Conservation (phyloP, 2,329 filamentous ascomycete genomes). For the Venturia effusa region DNA sequence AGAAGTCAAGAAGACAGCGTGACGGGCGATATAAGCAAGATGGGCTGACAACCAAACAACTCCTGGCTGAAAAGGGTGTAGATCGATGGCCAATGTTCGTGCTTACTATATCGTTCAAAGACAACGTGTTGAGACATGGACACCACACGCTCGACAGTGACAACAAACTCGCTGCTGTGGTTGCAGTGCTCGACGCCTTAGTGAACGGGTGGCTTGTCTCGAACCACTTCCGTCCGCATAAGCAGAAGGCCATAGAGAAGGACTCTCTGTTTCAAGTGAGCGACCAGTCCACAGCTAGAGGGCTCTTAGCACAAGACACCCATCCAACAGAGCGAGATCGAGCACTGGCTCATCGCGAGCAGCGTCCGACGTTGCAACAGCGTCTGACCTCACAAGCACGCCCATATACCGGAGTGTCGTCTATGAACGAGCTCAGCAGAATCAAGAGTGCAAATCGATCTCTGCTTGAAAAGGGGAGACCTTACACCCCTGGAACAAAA, state of each 20-base stretch:
- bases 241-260: conserved; percentile 15
- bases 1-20: conserved; percentile 24
- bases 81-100: conserved; percentile 88
- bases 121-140: neutral
- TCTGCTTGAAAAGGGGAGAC: neutral
- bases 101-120: conserved; percentile 48
- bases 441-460: conserved; percentile 30
- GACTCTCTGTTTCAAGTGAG: neutral
- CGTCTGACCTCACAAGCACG: neutral
- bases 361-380: neutral
- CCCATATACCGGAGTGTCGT: conserved; percentile 9
- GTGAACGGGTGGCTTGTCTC: conserved; percentile 64
- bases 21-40: conserved; percentile 36
- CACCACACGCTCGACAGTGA: neutral
- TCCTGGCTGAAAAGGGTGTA: conserved; percentile 48
- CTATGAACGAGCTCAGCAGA: conserved; percentile 30
- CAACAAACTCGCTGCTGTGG: conserved; percentile 39
- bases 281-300: neutral
- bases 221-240: conserved; percentile 53
- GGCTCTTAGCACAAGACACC: too few species aligned
- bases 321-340: neutral
- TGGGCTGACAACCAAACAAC: conserved; percentile 39
- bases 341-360: neutral
- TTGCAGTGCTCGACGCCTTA: conserved; percentile 57
- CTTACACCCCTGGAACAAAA: neutral